These are phyloP conservation scores for Kodamaea suecica DNA, from an alignment of 1,139 yeast genomes.

Conservation along the genomic window DNA sequence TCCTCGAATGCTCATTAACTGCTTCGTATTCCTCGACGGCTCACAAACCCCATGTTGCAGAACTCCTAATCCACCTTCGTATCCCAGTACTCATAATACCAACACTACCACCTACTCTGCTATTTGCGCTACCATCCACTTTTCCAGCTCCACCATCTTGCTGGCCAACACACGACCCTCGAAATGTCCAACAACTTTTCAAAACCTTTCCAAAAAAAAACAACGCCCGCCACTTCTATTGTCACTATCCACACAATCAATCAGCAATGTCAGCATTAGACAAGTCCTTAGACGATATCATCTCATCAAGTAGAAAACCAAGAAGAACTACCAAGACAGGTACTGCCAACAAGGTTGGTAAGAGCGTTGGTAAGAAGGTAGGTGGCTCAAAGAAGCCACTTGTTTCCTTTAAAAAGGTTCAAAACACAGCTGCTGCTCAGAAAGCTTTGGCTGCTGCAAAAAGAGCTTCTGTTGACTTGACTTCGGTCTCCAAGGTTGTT, in stretches of 20 bases:
- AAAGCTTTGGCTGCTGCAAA: conserved; percentile 20
- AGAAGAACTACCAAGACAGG: conserved; percentile 21
- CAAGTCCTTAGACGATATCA: conserved; percentile 93
- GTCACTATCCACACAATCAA: conserved; percentile 1
- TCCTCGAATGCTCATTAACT: too few relatives aligned
- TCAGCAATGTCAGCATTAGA: conserved; percentile 60
- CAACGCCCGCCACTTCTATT: not conserved
- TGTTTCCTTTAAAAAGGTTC: conserved; percentile 38
- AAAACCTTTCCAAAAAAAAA: too few relatives aligned
- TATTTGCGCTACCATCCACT: too few relatives aligned
- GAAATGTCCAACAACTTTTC: too few relatives aligned
- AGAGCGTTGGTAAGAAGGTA: conserved; percentile 36
- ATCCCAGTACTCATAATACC: too few relatives aligned
- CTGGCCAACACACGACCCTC: too few relatives aligned
- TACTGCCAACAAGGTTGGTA: conserved; percentile 37
- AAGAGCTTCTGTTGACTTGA: conserved; percentile 40
- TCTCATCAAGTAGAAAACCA: conserved; percentile 56
- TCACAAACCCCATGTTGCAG: too few relatives aligned
- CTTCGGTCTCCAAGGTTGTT: conserved; percentile 68
- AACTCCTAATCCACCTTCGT: too few relatives aligned
- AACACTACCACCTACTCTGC: too few relatives aligned
- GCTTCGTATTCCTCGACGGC: too few relatives aligned
- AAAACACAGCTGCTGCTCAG: conserved; percentile 32
- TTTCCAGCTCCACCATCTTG: too few relatives aligned
- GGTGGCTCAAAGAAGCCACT: conserved; percentile 30